Conservation (phyloP, 2,329 filamentous ascomycete genomes). For the Periglandula ipomoeae region DNA sequence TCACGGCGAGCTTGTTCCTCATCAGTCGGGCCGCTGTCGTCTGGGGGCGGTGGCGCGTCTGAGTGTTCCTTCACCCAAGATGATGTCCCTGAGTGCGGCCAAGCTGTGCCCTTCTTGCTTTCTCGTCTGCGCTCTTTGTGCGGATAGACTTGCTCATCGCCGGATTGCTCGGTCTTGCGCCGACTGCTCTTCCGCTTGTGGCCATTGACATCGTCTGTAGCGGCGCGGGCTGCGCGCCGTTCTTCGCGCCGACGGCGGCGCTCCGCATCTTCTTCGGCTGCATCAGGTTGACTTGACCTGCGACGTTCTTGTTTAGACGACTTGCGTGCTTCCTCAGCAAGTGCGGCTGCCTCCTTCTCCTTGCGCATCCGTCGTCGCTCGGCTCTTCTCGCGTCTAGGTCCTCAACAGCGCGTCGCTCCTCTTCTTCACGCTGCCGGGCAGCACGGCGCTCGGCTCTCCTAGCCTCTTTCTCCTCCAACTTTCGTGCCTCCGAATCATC, state of each 20-base stretch:
- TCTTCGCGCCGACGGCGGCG: conserved; percentile 46
- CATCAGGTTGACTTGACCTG: conserved; percentile 34
- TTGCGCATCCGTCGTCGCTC: conserved; percentile 41
- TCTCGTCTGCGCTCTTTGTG: conserved; percentile 28
- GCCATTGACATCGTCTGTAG: conserved; percentile 29
- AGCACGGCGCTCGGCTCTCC: conserved; percentile 44
- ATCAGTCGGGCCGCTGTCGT: conserved; percentile 27
- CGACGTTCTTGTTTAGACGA: conserved; percentile 40
- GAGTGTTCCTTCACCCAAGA: conserved; percentile 59
- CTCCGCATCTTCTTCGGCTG: conserved; percentile 39
- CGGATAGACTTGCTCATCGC: conserved; percentile 36
- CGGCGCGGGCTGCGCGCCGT: conserved; percentile 33
- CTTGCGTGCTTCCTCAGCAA: conserved; percentile 35
- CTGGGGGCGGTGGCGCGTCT: conserved; percentile 50
- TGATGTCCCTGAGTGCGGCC: conserved; percentile 55
- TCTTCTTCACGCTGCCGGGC: conserved; percentile 39
- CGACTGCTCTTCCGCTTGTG: conserved; percentile 27
- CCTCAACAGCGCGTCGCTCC: conserved; percentile 39
- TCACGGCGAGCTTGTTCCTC: conserved; percentile 43
- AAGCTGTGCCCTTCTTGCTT: conserved; percentile 30
- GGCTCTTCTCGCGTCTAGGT: conserved; percentile 37
- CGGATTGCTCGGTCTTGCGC: conserved; percentile 31
- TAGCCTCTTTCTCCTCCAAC: conserved; percentile 49
- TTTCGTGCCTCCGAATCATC: conserved; percentile 44
- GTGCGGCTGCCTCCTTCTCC: conserved; percentile 36